Conservation (phyloP, 139 green algal genomes). For the Volvox reticuliferus region DNA sequence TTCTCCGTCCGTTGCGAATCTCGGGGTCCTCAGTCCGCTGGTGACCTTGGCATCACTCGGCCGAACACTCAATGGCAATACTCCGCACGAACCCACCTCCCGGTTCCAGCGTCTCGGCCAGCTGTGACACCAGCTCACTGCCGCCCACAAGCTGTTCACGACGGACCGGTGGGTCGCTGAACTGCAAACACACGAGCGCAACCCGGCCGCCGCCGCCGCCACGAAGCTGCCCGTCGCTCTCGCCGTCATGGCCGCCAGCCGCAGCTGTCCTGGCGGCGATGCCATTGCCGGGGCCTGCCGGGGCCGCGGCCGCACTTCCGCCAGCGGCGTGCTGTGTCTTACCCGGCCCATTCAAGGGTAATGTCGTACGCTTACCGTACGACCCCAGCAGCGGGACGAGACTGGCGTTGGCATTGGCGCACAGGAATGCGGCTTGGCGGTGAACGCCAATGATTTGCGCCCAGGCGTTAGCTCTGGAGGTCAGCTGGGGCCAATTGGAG, state of each 20-base stretch:
- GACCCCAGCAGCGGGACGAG: neutral
- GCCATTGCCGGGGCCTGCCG: neutral
- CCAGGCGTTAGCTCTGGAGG: conserved; percentile 10
- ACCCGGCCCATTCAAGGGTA: no score
- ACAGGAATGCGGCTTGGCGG: neutral
- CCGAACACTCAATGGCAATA: neutral
- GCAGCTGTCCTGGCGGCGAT: neutral
- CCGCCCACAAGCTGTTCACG: neutral
- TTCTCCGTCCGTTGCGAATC: no score
- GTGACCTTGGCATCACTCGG: neutral
- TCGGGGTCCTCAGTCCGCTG: neutral
- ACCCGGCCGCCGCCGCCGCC: neutral
- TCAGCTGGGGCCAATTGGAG: neutral
- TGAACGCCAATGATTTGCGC: neutral
- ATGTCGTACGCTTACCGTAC: neutral
- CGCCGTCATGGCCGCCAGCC: no score
- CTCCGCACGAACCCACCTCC: neutral
- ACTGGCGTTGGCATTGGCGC: conserved; percentile 34
- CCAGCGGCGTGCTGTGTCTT: no score
- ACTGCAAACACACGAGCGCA: conserved; percentile 39
- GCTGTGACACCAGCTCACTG: neutral
- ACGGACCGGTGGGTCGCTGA: conserved; percentile 4
- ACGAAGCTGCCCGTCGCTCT: neutral
- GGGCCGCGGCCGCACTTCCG: no score
- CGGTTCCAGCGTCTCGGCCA: conserved; percentile 11